Percentiles rank a stretch among this genome's conserved stretches.
These are phyloP conservation scores for Cucurbita argyrosperma DNA, from an alignment of 306 rosid genomes.

Conservation along the genomic window DNA sequence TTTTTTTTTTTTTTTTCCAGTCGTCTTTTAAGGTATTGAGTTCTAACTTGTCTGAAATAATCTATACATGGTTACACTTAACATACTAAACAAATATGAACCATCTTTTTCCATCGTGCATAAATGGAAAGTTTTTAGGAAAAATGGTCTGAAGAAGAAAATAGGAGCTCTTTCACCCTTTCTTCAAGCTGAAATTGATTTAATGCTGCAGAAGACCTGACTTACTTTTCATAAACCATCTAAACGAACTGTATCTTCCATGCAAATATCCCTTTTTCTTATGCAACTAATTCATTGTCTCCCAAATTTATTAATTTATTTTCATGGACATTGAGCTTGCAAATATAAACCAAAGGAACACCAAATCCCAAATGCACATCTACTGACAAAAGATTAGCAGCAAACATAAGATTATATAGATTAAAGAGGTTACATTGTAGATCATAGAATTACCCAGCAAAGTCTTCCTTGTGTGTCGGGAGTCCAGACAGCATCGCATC, in stretches of 20 bases:
- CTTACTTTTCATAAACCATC: not conserved
- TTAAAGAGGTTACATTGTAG: not conserved
- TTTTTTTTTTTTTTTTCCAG: not conserved
- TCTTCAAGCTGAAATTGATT: not conserved
- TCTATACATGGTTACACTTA: not conserved
- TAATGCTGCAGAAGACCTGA: not conserved
- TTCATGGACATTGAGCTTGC: not conserved
- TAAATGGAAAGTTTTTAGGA: not conserved
- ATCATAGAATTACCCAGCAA: conserved; percentile 45
- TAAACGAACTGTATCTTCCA: not conserved
- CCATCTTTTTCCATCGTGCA: not conserved
- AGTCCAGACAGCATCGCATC: conserved; percentile 94
- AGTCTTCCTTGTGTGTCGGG: conserved; percentile 63
- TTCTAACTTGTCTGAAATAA: not conserved
- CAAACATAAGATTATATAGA: not conserved
- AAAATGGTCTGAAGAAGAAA: not conserved
- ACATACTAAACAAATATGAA: not conserved
- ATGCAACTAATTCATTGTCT: not conserved
- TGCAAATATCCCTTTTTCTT: not conserved
- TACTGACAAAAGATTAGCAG: not conserved
- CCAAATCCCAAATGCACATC: not conserved
- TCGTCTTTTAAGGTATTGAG: not conserved
- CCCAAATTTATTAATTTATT: not conserved
- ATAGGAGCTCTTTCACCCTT: not conserved
- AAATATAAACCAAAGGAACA: not conserved